Evolutionary conservation across 768 basidiomycete species (phyloP).

Genomic region (Macrolepiota albuminosa): DNA sequence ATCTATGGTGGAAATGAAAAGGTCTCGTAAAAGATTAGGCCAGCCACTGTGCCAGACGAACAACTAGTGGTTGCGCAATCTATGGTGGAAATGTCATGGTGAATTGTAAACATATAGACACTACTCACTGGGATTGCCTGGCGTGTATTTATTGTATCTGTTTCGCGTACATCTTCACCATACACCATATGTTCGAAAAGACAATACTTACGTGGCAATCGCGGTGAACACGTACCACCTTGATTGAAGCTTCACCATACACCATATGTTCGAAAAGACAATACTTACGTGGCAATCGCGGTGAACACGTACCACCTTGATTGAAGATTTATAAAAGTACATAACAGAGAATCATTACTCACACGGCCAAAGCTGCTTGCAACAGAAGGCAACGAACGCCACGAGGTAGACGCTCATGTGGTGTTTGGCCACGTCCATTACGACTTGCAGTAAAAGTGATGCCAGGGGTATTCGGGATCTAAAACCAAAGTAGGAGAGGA

Average conservation of each 20-base stretch:
- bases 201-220: constrained; percentile 55
- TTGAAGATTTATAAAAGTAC: constrained; percentile 4
- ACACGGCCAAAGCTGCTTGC: constrained; percentile 70
- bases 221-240: constrained; percentile 78
- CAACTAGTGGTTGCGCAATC: constrained; percentile 33
- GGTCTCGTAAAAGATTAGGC: constrained; percentile 70
- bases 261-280: neutral
- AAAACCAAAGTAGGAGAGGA: constrained; percentile 72
- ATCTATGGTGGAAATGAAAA: constrained; percentile 39
- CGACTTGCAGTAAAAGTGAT: constrained; percentile 71
- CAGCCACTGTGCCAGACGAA: constrained; percentile 71
- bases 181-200: neutral
- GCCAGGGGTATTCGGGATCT: constrained; percentile 74
- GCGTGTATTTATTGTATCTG: constrained; percentile 68
- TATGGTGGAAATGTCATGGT: neutral
- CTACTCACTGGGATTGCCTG: constrained; percentile 61
- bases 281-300: constrained; percentile 58
- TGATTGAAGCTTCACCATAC: neutral
- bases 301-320: constrained; percentile 75
- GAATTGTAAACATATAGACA: neutral
- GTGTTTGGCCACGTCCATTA: constrained; percentile 75
- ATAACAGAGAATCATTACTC: constrained; percentile 20
- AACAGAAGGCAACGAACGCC: constrained; percentile 66
- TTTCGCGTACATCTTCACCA: neutral
- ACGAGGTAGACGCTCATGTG: constrained; percentile 69